These are phyloP conservation scores for Sporothrix luriei DNA, from an alignment of 2,329 filamentous ascomycete genomes.

Conservation along the genomic window DNA sequence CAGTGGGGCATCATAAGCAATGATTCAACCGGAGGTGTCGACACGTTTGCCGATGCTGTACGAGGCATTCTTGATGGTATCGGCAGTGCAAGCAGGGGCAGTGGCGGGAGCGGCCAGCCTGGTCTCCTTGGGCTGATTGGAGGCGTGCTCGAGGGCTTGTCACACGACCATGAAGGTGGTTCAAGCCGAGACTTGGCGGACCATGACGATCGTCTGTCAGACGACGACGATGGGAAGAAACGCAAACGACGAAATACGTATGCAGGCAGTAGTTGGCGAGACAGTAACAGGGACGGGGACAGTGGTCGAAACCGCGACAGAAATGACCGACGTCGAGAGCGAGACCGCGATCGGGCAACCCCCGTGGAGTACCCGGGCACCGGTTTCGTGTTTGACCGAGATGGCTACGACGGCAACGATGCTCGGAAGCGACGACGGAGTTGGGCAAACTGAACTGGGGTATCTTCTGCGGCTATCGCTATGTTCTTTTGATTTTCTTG, in stretches of 20 bases:
- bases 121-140: slow-evolving; percentile 41
- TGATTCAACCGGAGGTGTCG: slow-evolving; percentile 48
- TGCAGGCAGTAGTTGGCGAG: background rate
- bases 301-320: background rate
- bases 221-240: slow-evolving; percentile 21
- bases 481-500: background rate
- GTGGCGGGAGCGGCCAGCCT: slow-evolving; percentile 22
- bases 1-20: slow-evolving; percentile 52
- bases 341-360: slow-evolving; percentile 8
- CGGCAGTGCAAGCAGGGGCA: slow-evolving; percentile 21
- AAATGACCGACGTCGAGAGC: background rate
- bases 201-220: background rate
- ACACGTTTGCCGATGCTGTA: slow-evolving; percentile 41
- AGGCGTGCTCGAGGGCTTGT: slow-evolving; percentile 37
- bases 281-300: background rate
- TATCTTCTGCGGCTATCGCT: background rate
- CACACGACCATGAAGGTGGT: slow-evolving; percentile 31
- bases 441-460: slow-evolving; percentile 19
- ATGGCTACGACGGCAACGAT: slow-evolving; percentile 11
- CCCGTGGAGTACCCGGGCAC: background rate
- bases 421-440: slow-evolving; percentile 32
- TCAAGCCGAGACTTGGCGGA: background rate
- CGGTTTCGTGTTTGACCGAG: slow-evolving; percentile 22
- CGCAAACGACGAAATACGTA: slow-evolving; percentile 24
- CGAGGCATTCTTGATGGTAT: slow-evolving; percentile 42